These are phyloP conservation scores for Vitis cinerea DNA, from an alignment of 164 flowering plant species.

Conservation along the genomic window DNA sequence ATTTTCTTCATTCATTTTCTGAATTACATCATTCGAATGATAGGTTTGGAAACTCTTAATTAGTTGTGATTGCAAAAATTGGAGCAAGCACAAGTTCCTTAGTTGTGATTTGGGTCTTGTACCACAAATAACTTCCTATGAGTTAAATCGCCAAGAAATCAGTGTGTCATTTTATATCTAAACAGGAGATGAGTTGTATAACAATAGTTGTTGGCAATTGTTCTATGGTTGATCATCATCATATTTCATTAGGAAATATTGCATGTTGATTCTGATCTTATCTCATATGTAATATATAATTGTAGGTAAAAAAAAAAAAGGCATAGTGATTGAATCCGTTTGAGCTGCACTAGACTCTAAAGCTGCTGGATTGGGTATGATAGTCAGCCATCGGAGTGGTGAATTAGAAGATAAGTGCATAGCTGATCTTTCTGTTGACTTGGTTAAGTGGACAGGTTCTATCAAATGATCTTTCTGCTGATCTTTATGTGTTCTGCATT, in stretches of 20 bases:
- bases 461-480: background rate
- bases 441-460: conserved; percentile 96
- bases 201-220: too few species aligned
- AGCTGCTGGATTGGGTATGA: conserved; percentile 97
- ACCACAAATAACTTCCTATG: too few species aligned
- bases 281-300: background rate
- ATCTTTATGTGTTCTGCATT: background rate
- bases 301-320: conserved; percentile 93
- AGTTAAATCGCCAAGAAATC: too few species aligned
- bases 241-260: background rate
- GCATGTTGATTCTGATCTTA: background rate
- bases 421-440: conserved; percentile 94
- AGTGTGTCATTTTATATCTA: too few species aligned
- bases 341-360: conserved; percentile 73
- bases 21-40: too few species aligned
- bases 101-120: too few species aligned
- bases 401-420: conserved; percentile 97
- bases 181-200: too few species aligned
- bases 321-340: conserved; percentile 87
- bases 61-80: too few species aligned
- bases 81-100: too few species aligned
- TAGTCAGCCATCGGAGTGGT: conserved; percentile 95
- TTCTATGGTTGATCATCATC: too few species aligned
- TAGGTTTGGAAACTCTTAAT: too few species aligned
- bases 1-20: too few species aligned